Evolutionary conservation across 2,329 filamentous ascomycete genomes (phyloP).

Genomic region (Cryphonectria japonica): DNA sequence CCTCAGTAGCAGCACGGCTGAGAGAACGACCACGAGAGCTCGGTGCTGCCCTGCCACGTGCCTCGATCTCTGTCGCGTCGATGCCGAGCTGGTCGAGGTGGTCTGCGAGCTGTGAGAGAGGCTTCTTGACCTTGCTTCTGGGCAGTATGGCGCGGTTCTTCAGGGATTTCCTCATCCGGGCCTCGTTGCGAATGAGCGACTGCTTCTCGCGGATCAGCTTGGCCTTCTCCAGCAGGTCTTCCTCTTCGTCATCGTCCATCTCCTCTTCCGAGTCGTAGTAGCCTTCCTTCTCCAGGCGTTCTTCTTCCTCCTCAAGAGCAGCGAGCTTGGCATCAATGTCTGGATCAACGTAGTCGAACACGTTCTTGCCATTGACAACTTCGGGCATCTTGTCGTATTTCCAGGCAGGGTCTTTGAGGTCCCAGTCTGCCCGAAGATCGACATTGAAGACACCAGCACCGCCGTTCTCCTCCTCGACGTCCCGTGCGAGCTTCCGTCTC

Average conservation of each 20-base stretch:
- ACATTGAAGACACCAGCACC: constrained; percentile 96
- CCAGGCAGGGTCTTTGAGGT: constrained; percentile 88
- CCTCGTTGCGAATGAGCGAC: constrained; percentile 88
- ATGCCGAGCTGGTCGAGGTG: constrained; percentile 84
- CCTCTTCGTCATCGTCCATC: constrained; percentile 86
- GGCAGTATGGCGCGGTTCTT: constrained; percentile 97
- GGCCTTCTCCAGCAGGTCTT: constrained; percentile 87
- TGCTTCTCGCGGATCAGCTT: constrained; percentile 96
- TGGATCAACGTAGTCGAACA: constrained; percentile 95
- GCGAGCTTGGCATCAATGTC: constrained; percentile 94
- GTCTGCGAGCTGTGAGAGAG: constrained; percentile 83
- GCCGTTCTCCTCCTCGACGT: constrained; percentile 89
- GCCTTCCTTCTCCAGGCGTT: constrained; percentile 86
- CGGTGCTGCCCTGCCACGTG: constrained; percentile 69
- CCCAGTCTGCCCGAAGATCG: constrained; percentile 86
- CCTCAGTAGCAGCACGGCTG: constrained; percentile 64
- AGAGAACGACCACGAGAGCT: constrained; percentile 71
- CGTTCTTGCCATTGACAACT: constrained; percentile 92
- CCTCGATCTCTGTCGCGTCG: constrained; percentile 75
- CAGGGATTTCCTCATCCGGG: constrained; percentile 91
- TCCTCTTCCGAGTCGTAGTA: constrained; percentile 88
- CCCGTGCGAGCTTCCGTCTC: constrained; percentile 77
- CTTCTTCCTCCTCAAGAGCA: constrained; percentile 93
- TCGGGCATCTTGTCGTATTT: constrained; percentile 96
- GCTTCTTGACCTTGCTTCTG: constrained; percentile 77